Evolutionary conservation across 1,284 basidiomycete genomes (phyloP).

Genomic region (Cryptococcus amylolentus): DNA sequence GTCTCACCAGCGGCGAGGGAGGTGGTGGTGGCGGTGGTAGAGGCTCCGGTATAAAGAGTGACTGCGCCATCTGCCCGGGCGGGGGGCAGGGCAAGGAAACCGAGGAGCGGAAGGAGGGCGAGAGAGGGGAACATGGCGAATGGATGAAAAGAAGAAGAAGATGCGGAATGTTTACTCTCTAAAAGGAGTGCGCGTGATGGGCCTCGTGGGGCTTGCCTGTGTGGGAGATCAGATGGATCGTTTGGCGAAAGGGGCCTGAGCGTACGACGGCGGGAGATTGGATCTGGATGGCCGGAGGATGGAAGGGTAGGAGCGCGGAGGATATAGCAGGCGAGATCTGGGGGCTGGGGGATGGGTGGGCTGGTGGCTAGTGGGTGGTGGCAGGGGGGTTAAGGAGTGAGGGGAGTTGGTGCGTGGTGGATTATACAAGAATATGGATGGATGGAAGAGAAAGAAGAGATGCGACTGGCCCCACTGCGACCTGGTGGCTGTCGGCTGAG

Average conservation of each 20-base stretch:
- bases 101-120: constrained; percentile 2
- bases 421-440: too few relatives aligned
- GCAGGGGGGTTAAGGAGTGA: neutral
- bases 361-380: neutral
- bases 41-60: constrained; percentile 27
- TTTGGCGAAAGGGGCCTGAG: too few relatives aligned
- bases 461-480: too few relatives aligned
- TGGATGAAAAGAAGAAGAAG: neutral
- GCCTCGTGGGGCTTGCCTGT: neutral
- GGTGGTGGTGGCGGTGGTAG: constrained; percentile 13
- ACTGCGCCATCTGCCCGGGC: constrained; percentile 1
- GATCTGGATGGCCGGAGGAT: too few relatives aligned
- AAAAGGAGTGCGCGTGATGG: neutral
- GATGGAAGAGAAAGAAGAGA: too few relatives aligned
- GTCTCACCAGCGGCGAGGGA: constrained; percentile 17
- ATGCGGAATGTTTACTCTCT: neutral
- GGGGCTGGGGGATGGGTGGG: neutral
- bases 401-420: too few relatives aligned
- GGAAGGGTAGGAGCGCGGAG: too few relatives aligned
- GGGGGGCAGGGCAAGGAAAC: neutral
- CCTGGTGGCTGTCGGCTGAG: too few relatives aligned
- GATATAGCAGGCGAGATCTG: too few relatives aligned
- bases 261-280: too few relatives aligned
- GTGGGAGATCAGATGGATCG: neutral
- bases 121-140: neutral